These are phyloP conservation scores for Vigna reflexopilosa DNA, from an alignment of 306 rosid genomes.

Conservation along the genomic window DNA sequence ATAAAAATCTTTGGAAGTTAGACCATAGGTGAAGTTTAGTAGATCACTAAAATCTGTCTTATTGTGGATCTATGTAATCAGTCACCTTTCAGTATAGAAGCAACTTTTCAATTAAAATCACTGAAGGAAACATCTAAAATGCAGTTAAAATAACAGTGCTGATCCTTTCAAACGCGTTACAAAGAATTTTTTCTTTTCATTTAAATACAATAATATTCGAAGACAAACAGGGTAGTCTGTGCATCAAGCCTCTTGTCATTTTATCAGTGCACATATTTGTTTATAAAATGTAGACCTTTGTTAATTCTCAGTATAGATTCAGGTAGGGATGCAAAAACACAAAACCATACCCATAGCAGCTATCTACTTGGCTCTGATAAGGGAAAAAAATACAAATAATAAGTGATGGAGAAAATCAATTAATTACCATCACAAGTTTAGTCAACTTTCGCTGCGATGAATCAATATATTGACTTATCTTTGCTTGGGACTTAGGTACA, in stretches of 20 bases:
- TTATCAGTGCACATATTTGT: slow-evolving; percentile 5
- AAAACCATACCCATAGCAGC: slow-evolving; percentile 19
- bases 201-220: slow-evolving; percentile 10
- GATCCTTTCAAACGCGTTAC: background rate
- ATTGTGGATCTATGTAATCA: background rate
- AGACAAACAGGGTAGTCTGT: background rate
- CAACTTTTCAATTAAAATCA: slow-evolving; percentile 29
- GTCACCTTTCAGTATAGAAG: background rate
- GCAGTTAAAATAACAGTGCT: slow-evolving; percentile 31
- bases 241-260: slow-evolving; percentile 7
- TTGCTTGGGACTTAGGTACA: slow-evolving; percentile 87
- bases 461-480: slow-evolving; percentile 86
- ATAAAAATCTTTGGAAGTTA: background rate
- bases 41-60: slow-evolving; percentile 17
- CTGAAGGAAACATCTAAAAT: slow-evolving; percentile 3
- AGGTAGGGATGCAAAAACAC: background rate
- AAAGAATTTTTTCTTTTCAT: background rate
- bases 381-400: background rate
- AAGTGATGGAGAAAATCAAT: slow-evolving; percentile 44
- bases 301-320: slow-evolving; percentile 23
- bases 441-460: slow-evolving; percentile 93
- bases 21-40: slow-evolving; percentile 13
- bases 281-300: slow-evolving; percentile 16
- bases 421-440: slow-evolving; percentile 91
- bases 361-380: background rate